Evolutionary conservation across 768 basidiomycete species (phyloP).

Genomic region (Hericium coralloides): DNA sequence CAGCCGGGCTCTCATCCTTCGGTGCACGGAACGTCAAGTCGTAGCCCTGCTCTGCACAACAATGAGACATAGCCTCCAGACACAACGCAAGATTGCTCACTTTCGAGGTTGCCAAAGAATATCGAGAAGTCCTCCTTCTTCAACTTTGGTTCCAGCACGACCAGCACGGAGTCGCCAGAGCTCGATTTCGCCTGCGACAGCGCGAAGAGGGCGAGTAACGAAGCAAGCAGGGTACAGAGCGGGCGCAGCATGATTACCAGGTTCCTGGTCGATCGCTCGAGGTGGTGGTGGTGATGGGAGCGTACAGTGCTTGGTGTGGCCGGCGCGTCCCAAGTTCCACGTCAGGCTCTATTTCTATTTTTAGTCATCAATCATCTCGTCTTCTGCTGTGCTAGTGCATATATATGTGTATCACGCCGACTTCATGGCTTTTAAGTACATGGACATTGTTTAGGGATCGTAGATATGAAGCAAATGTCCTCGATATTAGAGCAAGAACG

Average conservation of each 20-base stretch:
- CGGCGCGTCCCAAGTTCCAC: neutral
- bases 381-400: too few relatives aligned
- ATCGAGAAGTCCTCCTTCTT: constrained; percentile 62
- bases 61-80: neutral
- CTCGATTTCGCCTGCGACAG: constrained; percentile 54
- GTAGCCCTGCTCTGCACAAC: constrained; percentile 63
- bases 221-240: constrained; percentile 19
- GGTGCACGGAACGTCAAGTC: constrained; percentile 81
- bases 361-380: neutral
- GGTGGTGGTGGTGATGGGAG: too few relatives aligned
- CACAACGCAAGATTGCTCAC: constrained; percentile 31
- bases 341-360: neutral
- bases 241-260: constrained; percentile 18
- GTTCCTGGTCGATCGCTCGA: too few relatives aligned
- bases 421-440: too few relatives aligned
- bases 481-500: too few relatives aligned
- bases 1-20: constrained; percentile 56
- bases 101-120: constrained; percentile 73
- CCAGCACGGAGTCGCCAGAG: constrained; percentile 73
- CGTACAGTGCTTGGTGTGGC: too few relatives aligned
- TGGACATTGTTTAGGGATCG: too few relatives aligned
- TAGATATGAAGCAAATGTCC: too few relatives aligned
- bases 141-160: constrained; percentile 70
- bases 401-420: too few relatives aligned
- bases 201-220: constrained; percentile 21